Conservation (phyloP, 805 yeast species). For the Candida endomychidarum region DNA sequence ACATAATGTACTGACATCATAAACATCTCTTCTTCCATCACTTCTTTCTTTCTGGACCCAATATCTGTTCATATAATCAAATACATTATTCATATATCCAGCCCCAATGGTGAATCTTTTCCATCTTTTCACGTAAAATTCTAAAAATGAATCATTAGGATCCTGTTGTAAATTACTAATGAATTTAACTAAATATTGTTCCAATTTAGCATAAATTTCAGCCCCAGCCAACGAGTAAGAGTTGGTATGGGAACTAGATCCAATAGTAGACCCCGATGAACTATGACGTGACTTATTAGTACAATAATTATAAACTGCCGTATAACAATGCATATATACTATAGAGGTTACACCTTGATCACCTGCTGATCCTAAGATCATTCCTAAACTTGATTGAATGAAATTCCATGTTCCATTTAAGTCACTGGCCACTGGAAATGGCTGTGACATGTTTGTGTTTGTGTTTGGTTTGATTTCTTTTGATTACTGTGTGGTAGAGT, state of each 20-base stretch:
- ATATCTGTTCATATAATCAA: constrained; percentile 93
- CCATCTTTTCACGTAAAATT: constrained; percentile 87
- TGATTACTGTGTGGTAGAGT: no score
- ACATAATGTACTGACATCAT: constrained; percentile 88
- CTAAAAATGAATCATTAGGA: constrained; percentile 67
- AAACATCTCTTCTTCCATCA: constrained; percentile 86
- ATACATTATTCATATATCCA: constrained; percentile 84
- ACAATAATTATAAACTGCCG: constrained; percentile 91
- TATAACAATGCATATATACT: constrained; percentile 86
- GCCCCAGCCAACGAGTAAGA: constrained; percentile 74
- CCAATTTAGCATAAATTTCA: constrained; percentile 76
- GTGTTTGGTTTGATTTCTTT: no score
- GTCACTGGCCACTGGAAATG: constrained; percentile 58
- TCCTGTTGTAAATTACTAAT: constrained; percentile 49
- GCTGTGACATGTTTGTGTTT: constrained; percentile 5
- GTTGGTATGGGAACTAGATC: constrained; percentile 18
- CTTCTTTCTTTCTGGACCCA: constrained; percentile 97
- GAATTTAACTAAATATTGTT: constrained; percentile 62
- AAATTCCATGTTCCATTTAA: constrained; percentile 72
- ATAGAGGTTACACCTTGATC: constrained; percentile 62
- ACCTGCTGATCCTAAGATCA: constrained; percentile 68
- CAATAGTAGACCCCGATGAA: constrained; percentile 13
- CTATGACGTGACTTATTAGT: constrained; percentile 64
- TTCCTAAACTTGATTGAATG: constrained; percentile 73
- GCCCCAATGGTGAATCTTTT: constrained; percentile 88